Base-by-base conservation (phyloP, 306 rosid genomes). In the Gastrolobium bilobum region DNA sequence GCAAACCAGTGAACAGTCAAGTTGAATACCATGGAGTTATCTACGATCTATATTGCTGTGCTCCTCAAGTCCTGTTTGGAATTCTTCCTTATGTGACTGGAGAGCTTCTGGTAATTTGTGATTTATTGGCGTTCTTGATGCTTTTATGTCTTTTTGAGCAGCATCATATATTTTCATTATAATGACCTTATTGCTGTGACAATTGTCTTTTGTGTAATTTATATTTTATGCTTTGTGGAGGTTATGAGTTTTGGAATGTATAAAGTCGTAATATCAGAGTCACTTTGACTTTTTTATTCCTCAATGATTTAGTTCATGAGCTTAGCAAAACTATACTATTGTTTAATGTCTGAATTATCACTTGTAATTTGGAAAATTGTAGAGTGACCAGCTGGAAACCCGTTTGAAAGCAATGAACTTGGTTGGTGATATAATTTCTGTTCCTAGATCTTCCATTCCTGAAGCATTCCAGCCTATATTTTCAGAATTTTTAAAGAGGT, bases 381-480 rank as follows among this genome's bases (percentile, higher is more conserved):
- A 96, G 99, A 86, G 88, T 68, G 98, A 93, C 84, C 97, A 90
- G 92, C 89, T 91, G 79, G 99, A 91, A 71, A 89, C 89, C 76
- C 99, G 99, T 75, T 81, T 93, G 81, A 91, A 91, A 87, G 97
- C 98, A 2, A 93, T 96, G 88, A 87, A 86, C 76, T 91, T 93
- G 83, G 92, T 96, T 71, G 99, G 99, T 53, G 97, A 96, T 69
- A 86, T 96, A 66, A 91, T 96, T 82, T 81, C 97, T 83, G 81
- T 91, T 82, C 93, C 99, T 1, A 87, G 87, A 71, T 73, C 94
- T 79, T 79, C 90, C 59, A 79, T 93, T 60, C 85, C 91, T 7
- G 97, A 96, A 85, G 93, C 88, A 79, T 93, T 96, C 87, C 98
- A 89, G 88, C 94, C 98, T 67, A 88, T 96, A 72, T 93, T 93